These are phyloP conservation scores for Moelleriella libera DNA, from an alignment of 2,329 filamentous ascomycete genomes.

Conservation along the genomic window DNA sequence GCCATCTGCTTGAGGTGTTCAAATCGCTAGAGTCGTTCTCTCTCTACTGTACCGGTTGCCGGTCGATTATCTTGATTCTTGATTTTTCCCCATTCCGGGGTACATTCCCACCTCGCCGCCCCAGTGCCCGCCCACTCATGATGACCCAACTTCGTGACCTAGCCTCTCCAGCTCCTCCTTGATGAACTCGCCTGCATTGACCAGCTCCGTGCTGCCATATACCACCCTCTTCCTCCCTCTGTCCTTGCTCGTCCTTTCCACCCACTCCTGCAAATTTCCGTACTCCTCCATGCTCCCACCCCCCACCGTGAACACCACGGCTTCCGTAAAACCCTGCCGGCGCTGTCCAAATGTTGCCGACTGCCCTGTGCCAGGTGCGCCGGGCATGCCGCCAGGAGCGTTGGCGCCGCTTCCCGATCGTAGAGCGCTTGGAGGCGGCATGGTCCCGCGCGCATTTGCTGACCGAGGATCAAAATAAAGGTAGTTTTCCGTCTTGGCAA, in stretches of 20 bases:
- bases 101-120: no score
- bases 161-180: slow-evolving; percentile 47
- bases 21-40: no score
- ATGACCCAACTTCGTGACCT: slow-evolving; percentile 38
- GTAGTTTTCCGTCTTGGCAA: slow-evolving; percentile 92
- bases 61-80: no score
- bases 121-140: neutral
- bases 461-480: slow-evolving; percentile 94
- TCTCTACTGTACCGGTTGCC: no score
- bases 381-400: slow-evolving; percentile 35
- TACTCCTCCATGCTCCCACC: slow-evolving; percentile 99
- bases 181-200: slow-evolving; percentile 56
- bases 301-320: slow-evolving; percentile 87
- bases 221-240: slow-evolving; percentile 67
- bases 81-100: no score
- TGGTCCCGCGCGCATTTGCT: slow-evolving; percentile 81
- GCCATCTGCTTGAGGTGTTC: no score
- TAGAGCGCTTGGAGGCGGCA: slow-evolving; percentile 62
- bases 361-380: slow-evolving; percentile 43
- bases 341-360: slow-evolving; percentile 81
- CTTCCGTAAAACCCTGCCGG: slow-evolving; percentile 77
- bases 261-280: slow-evolving; percentile 94
- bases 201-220: slow-evolving; percentile 82
- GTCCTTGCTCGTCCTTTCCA: slow-evolving; percentile 56
- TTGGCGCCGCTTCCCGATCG: slow-evolving; percentile 25